phyloP scores from a whole-genome alignment of 192 early-diverging fungal species.

The Dissophora ornata region DNA sequence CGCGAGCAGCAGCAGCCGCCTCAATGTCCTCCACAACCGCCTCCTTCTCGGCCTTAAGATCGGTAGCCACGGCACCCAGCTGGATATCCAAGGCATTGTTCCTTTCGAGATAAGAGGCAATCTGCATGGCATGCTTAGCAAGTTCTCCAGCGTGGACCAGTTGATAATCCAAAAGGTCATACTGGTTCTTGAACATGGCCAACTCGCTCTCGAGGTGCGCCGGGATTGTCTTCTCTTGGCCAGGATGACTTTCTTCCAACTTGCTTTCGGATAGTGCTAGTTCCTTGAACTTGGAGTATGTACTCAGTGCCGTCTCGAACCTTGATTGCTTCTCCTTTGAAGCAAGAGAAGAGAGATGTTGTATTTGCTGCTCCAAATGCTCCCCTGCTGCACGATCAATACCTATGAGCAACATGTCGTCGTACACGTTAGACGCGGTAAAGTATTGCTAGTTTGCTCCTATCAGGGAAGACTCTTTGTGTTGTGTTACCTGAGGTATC shows the following conservation, averaged over 20 bases:
- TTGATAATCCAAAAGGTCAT: slow-evolving; percentile 14
- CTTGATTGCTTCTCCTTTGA: slow-evolving; percentile 13
- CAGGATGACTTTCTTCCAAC: too few relatives aligned
- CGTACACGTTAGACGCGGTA: too few relatives aligned
- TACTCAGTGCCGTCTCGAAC: slow-evolving; percentile 9
- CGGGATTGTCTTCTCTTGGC: too few relatives aligned
- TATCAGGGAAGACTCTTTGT: too few relatives aligned
- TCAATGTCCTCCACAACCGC: slow-evolving; percentile 14
- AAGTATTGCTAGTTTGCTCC: too few relatives aligned
- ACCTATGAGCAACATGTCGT: slow-evolving; percentile 5
- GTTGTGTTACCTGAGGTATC: slow-evolving; percentile 50
- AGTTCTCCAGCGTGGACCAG: slow-evolving; percentile 18
- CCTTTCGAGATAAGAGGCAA: slow-evolving; percentile 27
- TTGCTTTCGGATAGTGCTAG: not conserved
- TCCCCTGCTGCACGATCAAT: slow-evolving; percentile 15
- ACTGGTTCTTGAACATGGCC: slow-evolving; percentile 24
- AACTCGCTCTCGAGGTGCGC: slow-evolving; percentile 20
- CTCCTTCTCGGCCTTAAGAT: slow-evolving; percentile 29
- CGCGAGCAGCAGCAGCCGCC: not conserved
- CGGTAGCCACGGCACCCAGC: slow-evolving; percentile 12
- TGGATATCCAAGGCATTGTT: slow-evolving; percentile 15
- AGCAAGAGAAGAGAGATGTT: slow-evolving; percentile 23
- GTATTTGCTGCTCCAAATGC: slow-evolving; percentile 19
- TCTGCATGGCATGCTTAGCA: slow-evolving; percentile 16
- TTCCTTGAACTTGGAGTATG: slow-evolving; percentile 2